Percentiles rank a stretch among this genome's conserved stretches.
These are phyloP conservation scores for Paecilomyces sp. DNA, from an alignment of 2,329 filamentous ascomycete species.

Conservation along the genomic window DNA sequence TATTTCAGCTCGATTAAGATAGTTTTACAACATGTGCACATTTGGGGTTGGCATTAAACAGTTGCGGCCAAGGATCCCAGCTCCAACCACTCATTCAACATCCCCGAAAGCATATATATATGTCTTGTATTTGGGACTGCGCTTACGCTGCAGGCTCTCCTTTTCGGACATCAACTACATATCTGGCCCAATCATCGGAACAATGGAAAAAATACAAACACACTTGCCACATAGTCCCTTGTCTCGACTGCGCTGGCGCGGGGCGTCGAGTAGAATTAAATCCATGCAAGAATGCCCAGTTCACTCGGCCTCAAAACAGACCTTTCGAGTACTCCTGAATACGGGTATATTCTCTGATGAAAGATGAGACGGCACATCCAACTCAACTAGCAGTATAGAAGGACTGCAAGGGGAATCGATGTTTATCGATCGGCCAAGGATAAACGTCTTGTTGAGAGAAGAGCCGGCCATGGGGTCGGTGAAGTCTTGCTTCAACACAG, in stretches of 20 bases:
- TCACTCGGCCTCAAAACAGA: not conserved
- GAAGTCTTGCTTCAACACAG: not conserved
- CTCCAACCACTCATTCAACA: not conserved
- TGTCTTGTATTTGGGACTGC: not conserved
- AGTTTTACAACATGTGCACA: too few species aligned
- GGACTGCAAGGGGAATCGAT: not conserved
- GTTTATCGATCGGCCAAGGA: not conserved
- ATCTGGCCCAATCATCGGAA: not conserved
- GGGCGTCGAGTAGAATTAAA: not conserved
- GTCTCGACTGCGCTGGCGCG: not conserved
- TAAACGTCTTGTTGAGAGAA: not conserved
- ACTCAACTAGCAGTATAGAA: not conserved
- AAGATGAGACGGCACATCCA: not conserved
- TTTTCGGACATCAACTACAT: not conserved
- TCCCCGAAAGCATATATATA: not conserved
- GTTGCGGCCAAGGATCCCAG: too few species aligned
- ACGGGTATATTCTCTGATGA: not conserved
- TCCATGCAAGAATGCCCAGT: not conserved
- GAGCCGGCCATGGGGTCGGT: not conserved
- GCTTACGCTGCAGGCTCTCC: not conserved
- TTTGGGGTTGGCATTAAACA: too few species aligned
- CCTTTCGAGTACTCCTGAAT: not conserved
- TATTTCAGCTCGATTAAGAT: too few species aligned
- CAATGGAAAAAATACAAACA: not conserved
- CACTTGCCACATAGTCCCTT: not conserved